A percentile compares a stretch with the other conserved stretches of the same genome.
Evolutionary conservation across 345 rosid species (phyloP).

Genomic region (Eucalyptus fibrosa): DNA sequence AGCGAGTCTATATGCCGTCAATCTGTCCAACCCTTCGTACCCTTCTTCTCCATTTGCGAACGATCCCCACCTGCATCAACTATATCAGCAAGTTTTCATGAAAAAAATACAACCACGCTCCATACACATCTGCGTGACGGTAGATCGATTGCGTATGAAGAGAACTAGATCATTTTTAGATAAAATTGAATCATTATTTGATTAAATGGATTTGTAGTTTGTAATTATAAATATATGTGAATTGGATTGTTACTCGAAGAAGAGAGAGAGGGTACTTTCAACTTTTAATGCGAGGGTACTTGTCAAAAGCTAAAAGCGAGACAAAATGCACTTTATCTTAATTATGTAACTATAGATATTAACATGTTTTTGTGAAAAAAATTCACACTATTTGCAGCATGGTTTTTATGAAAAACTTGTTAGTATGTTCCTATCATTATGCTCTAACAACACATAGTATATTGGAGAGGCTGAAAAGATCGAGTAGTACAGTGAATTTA

Average conservation of each 20-base stretch:
- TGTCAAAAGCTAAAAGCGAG: neutral
- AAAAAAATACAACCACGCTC: neutral
- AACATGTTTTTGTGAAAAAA: neutral
- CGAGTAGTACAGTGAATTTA: conserved; percentile 48
- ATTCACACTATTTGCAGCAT: neutral
- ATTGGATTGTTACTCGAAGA: neutral
- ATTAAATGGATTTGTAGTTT: neutral
- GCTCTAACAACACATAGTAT: neutral
- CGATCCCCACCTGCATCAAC: conserved; percentile 21
- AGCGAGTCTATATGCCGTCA: conserved; percentile 18
- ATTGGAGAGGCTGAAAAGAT: neutral
- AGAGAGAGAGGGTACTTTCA: neutral
- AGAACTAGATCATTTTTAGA: neutral
- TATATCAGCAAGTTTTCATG: neutral
- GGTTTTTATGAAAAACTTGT: neutral
- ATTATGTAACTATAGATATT: neutral
- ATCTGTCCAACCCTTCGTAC: conserved; percentile 12
- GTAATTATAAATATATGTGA: neutral
- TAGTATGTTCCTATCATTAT: neutral
- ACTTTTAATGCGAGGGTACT: neutral
- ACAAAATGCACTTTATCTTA: neutral
- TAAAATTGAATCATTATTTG: neutral
- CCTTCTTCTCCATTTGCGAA: conserved; percentile 19
- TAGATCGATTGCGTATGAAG: neutral
- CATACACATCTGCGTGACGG: neutral